A percentile compares a stretch with the other conserved stretches of the same genome.
Conservation (phyloP, 2,329 filamentous ascomycete genomes). For the Akanthomyces uredinophilus region DNA sequence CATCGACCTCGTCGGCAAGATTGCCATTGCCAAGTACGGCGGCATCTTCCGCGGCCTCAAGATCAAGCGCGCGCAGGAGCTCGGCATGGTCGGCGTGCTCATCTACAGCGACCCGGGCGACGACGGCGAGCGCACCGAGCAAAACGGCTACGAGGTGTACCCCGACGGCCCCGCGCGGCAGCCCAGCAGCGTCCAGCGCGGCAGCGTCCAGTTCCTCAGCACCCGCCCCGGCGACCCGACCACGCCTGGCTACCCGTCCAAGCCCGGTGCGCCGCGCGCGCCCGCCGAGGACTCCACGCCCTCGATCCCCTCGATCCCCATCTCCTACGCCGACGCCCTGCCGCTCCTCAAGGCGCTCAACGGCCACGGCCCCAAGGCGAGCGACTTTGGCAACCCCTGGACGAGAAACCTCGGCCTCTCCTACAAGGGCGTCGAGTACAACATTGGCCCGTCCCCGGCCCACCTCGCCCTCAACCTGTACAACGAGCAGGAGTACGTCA, state of each 20-base stretch:
- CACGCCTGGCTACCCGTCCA: slow-evolving; percentile 89
- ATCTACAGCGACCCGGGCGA: slow-evolving; percentile 88
- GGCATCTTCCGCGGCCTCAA: slow-evolving; percentile 85
- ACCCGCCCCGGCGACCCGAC: slow-evolving; percentile 71
- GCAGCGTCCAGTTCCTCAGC: slow-evolving; percentile 78
- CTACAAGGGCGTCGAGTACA: slow-evolving; percentile 80
- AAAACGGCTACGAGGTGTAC: slow-evolving; percentile 73
- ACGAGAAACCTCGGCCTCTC: slow-evolving; percentile 62
- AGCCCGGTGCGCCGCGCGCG: slow-evolving; percentile 75
- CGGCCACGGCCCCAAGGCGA: slow-evolving; percentile 73
- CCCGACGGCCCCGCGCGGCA: slow-evolving; percentile 83
- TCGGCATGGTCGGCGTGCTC: slow-evolving; percentile 80
- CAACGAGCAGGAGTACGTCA: slow-evolving; percentile 78
- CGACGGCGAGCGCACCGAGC: slow-evolving; percentile 75
- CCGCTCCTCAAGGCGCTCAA: slow-evolving; percentile 88
- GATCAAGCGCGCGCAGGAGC: slow-evolving; percentile 84
- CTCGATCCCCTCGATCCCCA: slow-evolving; percentile 82
- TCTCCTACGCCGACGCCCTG: slow-evolving; percentile 81
- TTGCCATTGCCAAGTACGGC: slow-evolving; percentile 82
- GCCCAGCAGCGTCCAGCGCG: slow-evolving; percentile 83
- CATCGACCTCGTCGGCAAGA: slow-evolving; percentile 73
- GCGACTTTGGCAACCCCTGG: slow-evolving; percentile 70
- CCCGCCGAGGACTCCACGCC: slow-evolving; percentile 68
- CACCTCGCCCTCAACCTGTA: slow-evolving; percentile 64
- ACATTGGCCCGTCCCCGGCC: slow-evolving; percentile 76